Conservation (phyloP, 2,329 filamentous ascomycete genomes). For the Alternaria brassicicola region DNA sequence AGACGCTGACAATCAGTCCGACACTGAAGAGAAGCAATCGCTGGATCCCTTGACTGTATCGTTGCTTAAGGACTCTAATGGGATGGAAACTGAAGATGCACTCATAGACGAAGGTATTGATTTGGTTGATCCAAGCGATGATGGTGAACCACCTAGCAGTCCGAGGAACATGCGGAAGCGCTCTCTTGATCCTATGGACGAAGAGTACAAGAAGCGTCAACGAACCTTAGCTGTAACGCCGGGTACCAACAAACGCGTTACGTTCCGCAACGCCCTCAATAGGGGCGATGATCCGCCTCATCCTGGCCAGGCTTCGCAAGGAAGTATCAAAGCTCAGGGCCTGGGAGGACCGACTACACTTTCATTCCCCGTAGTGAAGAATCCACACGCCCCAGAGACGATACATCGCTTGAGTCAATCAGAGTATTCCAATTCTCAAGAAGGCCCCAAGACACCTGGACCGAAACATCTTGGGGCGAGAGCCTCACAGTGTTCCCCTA, state of each 20-base stretch:
- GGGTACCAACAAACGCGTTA: conserved; percentile 12
- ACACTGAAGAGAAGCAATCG: conserved; percentile 31
- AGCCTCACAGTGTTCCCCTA: conserved; percentile 26
- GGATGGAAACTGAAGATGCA: conserved; percentile 10
- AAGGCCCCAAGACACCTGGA: conserved; percentile 37
- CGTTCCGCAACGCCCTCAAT: conserved; percentile 16
- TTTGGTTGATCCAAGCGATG: conserved; percentile 22
- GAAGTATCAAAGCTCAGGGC: conserved; percentile 47
- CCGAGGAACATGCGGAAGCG: conserved; percentile 27
- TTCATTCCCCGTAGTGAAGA: conserved; percentile 77
- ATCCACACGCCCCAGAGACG: conserved; percentile 70
- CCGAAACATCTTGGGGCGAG: conserved; percentile 25
- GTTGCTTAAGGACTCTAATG: conserved; percentile 17
- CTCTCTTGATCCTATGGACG: conserved; percentile 10
- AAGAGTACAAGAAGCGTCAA: conserved; percentile 23
- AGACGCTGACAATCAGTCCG: conserved; percentile 20
- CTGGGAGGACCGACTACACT: conserved; percentile 55
- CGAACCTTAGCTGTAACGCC: conserved; percentile 16
- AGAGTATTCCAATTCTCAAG: conserved; percentile 57
- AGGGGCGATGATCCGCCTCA: conserved; percentile 3
- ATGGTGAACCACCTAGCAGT: conserved; percentile 11
- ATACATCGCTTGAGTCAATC: conserved; percentile 71
- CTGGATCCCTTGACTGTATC: conserved; percentile 43
- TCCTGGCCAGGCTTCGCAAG: conserved; percentile 47
- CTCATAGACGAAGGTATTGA: conserved; percentile 29